Conservation (phyloP, 129 eudicot species). For the Artemisia annua region DNA sequence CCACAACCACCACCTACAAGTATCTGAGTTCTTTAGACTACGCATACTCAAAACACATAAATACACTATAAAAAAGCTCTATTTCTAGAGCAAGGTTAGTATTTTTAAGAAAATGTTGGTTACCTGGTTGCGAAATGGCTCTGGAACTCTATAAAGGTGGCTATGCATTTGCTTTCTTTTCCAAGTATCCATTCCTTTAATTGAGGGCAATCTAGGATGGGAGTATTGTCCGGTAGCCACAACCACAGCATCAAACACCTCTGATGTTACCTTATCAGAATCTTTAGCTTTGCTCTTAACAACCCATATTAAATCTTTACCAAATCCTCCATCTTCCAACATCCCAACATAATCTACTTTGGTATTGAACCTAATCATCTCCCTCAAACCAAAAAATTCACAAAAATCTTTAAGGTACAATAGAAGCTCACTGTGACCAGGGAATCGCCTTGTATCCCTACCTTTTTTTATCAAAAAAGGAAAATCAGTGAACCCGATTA, state of each 20-base stretch:
- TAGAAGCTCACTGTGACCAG: slow-evolving; percentile 69
- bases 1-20: slow-evolving; percentile 80
- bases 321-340: slow-evolving; percentile 46
- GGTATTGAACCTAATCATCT: slow-evolving; percentile 71
- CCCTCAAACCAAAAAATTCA: slow-evolving; percentile 72
- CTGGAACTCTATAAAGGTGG: slow-evolving; percentile 79
- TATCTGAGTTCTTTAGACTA: not conserved
- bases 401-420: slow-evolving; percentile 70
- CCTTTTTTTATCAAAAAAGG: slow-evolving; percentile 77
- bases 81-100: not conserved
- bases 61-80: not conserved
- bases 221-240: slow-evolving; percentile 93
- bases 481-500: slow-evolving; percentile 84
- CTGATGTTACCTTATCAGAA: slow-evolving; percentile 49
- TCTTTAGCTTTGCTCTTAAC: slow-evolving; percentile 57
- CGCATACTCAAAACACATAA: not conserved
- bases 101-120: not conserved
- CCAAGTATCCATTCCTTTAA: slow-evolving; percentile 89
- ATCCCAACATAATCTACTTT: slow-evolving; percentile 76
- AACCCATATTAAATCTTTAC: slow-evolving; percentile 57
- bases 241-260: slow-evolving; percentile 89
- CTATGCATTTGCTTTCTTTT: slow-evolving; percentile 79
- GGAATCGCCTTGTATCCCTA: slow-evolving; percentile 80
- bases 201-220: slow-evolving; percentile 73
- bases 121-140: slow-evolving; percentile 80